Conservation (phyloP, 108 stramenopile species). For the Fistulifera solaris region DNA sequence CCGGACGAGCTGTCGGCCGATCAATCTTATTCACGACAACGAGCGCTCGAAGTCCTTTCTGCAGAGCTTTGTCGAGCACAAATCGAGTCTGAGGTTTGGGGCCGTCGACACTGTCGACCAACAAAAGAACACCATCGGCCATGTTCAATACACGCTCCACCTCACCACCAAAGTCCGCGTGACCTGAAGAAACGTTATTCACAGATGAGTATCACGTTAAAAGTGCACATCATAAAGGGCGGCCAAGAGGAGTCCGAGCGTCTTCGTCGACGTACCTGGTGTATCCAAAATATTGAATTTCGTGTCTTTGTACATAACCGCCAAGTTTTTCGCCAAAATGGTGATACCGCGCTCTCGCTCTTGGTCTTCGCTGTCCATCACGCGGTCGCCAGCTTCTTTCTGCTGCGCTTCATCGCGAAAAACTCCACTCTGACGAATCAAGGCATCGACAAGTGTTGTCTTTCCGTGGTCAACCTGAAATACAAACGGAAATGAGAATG, state of each 20-base stretch:
- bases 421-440: conserved; percentile 88
- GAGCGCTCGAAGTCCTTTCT: conserved; percentile 83
- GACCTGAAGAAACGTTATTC: conserved; percentile 24
- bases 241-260: not conserved
- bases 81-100: conserved; percentile 98
- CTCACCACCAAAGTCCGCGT: conserved; percentile 99
- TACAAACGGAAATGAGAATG: conserved; percentile 20
- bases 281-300: conserved; percentile 99
- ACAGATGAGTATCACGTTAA: not conserved
- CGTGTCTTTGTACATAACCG: conserved; percentile 83
- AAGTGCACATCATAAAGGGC: not conserved
- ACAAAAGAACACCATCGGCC: conserved; percentile 95
- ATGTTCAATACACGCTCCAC: conserved; percentile 97
- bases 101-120: conserved; percentile 97
- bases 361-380: conserved; percentile 98
- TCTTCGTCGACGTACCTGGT: conserved; percentile 41
- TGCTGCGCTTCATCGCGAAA: conserved; percentile 88
- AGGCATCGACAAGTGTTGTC: conserved; percentile 91
- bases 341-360: conserved; percentile 99
- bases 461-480: conserved; percentile 98
- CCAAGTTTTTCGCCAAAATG: conserved; percentile 95
- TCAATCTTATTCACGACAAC: conserved; percentile 99
- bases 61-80: conserved; percentile 95
- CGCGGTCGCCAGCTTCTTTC: conserved; percentile 80
- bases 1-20: conserved; percentile 92